A percentile compares a stretch with the other conserved stretches of the same genome.
Conservation (phyloP, 352 stramenopile species). For the Phytophthora hybrid region DNA sequence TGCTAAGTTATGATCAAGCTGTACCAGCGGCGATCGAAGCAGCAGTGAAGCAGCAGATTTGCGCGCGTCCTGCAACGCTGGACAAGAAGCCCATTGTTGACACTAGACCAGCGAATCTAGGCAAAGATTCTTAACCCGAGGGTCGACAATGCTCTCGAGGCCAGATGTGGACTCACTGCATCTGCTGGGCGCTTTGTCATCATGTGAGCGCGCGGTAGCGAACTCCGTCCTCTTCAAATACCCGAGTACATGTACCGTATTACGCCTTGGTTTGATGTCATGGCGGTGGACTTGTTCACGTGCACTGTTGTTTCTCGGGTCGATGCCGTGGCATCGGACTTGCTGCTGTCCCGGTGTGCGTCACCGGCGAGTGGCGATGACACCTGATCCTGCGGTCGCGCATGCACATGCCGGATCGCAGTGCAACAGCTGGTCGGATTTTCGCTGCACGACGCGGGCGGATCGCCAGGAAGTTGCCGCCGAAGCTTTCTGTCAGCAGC, state of each 20-base stretch:
- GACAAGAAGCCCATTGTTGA: neutral
- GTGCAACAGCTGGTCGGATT: neutral
- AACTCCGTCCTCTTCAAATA: no score
- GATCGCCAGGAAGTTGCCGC: no score
- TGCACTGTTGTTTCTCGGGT: neutral
- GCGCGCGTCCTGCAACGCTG: neutral
- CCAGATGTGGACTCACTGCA: neutral
- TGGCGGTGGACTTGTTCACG: no score
- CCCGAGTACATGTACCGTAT: no score
- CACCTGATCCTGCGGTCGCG: neutral
- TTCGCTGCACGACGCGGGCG: neutral
- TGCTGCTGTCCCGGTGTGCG: slow-evolving; percentile 1
- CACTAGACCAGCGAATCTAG: neutral
- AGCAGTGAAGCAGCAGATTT: neutral
- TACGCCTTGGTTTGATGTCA: neutral
- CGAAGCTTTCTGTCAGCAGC: no score
- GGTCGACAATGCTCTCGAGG: neutral
- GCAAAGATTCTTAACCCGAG: neutral
- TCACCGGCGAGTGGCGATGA: slow-evolving; percentile 7
- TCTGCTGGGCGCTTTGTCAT: neutral
- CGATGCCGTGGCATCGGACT: neutral
- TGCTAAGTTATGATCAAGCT: neutral
- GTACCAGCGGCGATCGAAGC: neutral
- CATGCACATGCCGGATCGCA: neutral
- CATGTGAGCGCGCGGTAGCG: no score